phyloP scores from a whole-genome alignment of 805 yeast genomes.

The Kluyveromyces siamensis region DNA sequence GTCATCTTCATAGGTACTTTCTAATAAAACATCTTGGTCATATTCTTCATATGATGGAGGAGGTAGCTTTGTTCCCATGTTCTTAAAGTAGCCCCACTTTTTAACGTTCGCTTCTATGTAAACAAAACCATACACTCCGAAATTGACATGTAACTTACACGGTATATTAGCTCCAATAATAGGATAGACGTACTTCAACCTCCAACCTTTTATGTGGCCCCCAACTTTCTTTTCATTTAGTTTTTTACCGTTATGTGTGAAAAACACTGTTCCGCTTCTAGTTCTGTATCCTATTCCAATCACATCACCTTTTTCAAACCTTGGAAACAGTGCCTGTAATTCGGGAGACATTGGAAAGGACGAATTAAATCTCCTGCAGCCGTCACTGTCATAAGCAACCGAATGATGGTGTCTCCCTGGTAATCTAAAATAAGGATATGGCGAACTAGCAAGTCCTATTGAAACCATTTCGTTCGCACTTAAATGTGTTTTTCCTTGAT shows the following conservation, averaged over 20 bases:
- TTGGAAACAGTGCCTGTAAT: constrained; percentile 49
- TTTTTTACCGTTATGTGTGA: constrained; percentile 91
- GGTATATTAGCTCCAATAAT: constrained; percentile 77
- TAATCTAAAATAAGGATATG: constrained; percentile 86
- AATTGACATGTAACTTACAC: constrained; percentile 75
- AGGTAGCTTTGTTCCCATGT: constrained; percentile 80
- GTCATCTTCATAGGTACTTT: constrained; percentile 49
- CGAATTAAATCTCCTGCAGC: constrained; percentile 69
- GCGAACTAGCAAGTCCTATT: constrained; percentile 74
- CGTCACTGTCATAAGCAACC: constrained; percentile 79
- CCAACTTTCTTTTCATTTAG: constrained; percentile 73
- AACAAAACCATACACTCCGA: constrained; percentile 86
- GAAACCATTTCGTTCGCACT: constrained; percentile 44
- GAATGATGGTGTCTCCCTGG: constrained; percentile 90
- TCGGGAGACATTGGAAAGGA: constrained; percentile 46
- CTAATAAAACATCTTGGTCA: constrained; percentile 68
- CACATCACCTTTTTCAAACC: constrained; percentile 73
- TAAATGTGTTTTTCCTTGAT: constrained; percentile 34
- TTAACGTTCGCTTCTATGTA: constrained; percentile 88
- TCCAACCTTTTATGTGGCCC: constrained; percentile 68
- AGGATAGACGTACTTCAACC: constrained; percentile 69
- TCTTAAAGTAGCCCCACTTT: constrained; percentile 93
- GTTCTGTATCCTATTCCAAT: constrained; percentile 86
- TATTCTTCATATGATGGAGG: constrained; percentile 88
- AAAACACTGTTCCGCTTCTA: constrained; percentile 77